Evolutionary conservation across 768 basidiomycete species (phyloP).

Genomic region (Russula foetens): DNA sequence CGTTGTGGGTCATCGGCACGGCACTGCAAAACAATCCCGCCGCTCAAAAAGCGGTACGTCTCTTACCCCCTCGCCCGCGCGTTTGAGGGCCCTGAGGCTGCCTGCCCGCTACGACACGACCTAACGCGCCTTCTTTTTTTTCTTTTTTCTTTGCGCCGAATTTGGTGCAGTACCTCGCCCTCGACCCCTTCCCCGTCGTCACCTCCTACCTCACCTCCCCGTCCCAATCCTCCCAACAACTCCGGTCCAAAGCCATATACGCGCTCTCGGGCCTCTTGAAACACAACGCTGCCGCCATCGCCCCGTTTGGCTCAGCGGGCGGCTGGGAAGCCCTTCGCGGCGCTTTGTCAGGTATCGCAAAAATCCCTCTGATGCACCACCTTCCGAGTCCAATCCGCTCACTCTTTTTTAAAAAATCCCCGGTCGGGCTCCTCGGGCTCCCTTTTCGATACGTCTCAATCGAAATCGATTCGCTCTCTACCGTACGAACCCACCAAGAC

Average conservation of each 20-base stretch:
- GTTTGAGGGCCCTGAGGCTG: too few species aligned
- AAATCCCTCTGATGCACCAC: not conserved
- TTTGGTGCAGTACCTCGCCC: constrained; percentile 44
- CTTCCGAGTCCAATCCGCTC: too few species aligned
- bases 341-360: constrained; percentile 49
- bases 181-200: constrained; percentile 59
- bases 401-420: too few species aligned
- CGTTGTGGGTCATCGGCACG: constrained; percentile 83
- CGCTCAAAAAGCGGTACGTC: constrained; percentile 65
- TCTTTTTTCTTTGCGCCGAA: not conserved
- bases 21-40: constrained; percentile 85
- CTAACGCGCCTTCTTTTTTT: not conserved
- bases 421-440: too few species aligned
- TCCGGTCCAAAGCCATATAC: constrained; percentile 78
- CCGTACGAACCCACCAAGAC: too few species aligned
- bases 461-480: too few species aligned
- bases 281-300: constrained; percentile 64
- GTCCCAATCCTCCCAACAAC: constrained; percentile 37
- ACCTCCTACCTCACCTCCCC: constrained; percentile 53
- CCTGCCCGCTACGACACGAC: too few species aligned
- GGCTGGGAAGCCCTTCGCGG: constrained; percentile 61
- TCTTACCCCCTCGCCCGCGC: too few species aligned
- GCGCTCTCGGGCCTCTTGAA: constrained; percentile 70
- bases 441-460: too few species aligned
- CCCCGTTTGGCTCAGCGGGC: constrained; percentile 37